Evolutionary conservation across 1,139 yeast genomes (phyloP).

Genomic region (Wickerhamomyces sp.): DNA sequence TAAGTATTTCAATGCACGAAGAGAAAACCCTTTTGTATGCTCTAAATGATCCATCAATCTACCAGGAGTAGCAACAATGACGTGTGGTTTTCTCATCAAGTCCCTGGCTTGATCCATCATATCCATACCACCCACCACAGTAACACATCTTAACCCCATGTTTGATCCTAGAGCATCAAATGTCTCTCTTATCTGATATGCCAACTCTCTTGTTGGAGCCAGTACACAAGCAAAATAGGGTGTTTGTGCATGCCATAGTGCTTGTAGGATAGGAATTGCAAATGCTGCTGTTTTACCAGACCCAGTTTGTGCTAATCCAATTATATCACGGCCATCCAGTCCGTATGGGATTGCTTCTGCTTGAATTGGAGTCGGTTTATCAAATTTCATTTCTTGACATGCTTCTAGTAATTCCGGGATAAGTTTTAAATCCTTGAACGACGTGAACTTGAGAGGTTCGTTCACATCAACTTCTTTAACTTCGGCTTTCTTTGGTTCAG

Average conservation of each 20-base stretch:
- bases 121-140: constrained; percentile 97
- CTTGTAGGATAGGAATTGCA: constrained; percentile 86
- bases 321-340: constrained; percentile 75
- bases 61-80: constrained; percentile 96
- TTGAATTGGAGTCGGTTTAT: constrained; percentile 87
- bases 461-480: constrained; percentile 20
- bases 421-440: constrained; percentile 50
- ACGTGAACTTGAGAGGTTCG: constrained; percentile 25
- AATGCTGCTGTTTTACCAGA: constrained; percentile 86
- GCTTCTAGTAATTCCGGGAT: constrained; percentile 83
- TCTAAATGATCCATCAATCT: constrained; percentile 93
- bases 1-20: constrained; percentile 73
- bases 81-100: constrained; percentile 88
- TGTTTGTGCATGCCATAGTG: constrained; percentile 82
- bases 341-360: constrained; percentile 91
- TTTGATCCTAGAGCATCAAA: constrained; percentile 88
- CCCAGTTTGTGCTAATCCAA: constrained; percentile 81
- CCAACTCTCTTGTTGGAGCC: constrained; percentile 96
- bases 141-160: constrained; percentile 85
- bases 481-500: constrained; percentile 8
- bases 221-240: constrained; percentile 87
- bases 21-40: constrained; percentile 85
- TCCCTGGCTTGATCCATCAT: constrained; percentile 98
- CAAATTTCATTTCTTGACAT: constrained; percentile 59
- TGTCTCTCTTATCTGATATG: constrained; percentile 92